Percentiles rank a stretch among this genome's conserved stretches.
Conservation (phyloP, 176 grass and related monocot genomes). For the Oryza nivara region DNA sequence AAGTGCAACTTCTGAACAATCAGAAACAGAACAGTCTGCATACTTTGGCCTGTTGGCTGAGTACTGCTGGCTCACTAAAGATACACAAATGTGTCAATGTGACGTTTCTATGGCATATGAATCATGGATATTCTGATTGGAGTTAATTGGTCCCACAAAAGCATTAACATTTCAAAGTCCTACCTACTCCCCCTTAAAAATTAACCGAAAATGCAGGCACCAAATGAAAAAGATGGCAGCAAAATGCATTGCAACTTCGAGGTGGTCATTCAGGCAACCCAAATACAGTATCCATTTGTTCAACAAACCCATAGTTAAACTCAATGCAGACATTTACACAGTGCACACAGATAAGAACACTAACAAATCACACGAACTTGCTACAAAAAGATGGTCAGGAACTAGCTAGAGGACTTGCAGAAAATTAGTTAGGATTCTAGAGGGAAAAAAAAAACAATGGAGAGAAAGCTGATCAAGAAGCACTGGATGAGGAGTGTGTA, state of each 20-base stretch:
- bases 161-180: background rate
- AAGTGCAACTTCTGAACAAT: background rate
- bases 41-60: background rate
- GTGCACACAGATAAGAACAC: background rate
- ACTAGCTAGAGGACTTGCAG: too few species aligned
- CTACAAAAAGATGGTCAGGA: background rate
- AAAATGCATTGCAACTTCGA: background rate
- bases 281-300: background rate
- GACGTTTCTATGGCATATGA: background rate
- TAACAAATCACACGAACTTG: background rate
- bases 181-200: background rate
- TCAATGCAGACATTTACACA: background rate
- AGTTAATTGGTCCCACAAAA: background rate
- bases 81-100: background rate
- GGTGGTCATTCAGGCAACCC: constrained; percentile 3
- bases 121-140: background rate
- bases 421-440: constrained; percentile 1
- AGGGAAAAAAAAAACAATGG: background rate
- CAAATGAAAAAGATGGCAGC: background rate
- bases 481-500: background rate
- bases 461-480: background rate
- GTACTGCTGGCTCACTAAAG: background rate
- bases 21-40: background rate
- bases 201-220: background rate
- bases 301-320: background rate